These are phyloP conservation scores for Tremella mesenterica DNA, from an alignment of 768 basidiomycete species.

Conservation along the genomic window DNA sequence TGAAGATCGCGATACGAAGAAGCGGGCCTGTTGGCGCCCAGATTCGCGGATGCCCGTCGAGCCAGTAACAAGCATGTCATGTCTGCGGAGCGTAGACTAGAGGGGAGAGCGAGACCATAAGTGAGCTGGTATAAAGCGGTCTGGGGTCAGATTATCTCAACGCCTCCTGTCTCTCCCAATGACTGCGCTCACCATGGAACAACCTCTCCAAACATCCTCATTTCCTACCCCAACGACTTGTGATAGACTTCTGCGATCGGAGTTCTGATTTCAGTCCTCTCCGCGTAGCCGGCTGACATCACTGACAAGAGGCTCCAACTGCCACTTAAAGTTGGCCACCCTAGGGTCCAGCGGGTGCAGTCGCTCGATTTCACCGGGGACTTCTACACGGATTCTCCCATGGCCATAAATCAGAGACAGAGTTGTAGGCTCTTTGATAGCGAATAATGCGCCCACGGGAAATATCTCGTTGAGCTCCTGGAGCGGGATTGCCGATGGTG, in stretches of 20 bases:
- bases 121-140: neutral
- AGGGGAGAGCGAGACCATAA: neutral
- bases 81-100: neutral
- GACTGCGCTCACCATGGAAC: too few species aligned
- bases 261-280: too few species aligned
- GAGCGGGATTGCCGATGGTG: too few species aligned
- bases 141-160: neutral
- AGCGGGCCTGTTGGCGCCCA: neutral
- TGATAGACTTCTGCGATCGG: too few species aligned
- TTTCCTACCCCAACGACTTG: too few species aligned
- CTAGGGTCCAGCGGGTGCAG: too few species aligned
- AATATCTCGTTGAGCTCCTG: neutral
- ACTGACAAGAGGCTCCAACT: too few species aligned
- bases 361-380: constrained; percentile 3
- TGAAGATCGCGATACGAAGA: neutral
- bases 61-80: neutral
- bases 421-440: constrained; percentile 1
- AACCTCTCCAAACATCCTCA: too few species aligned
- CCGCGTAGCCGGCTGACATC: too few species aligned
- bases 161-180: too few species aligned
- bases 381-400: neutral
- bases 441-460: constrained; percentile 3
- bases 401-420: too few species aligned
- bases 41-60: neutral
- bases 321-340: too few species aligned